phyloP scores from a whole-genome alignment of 768 basidiomycete genomes.

The Gloeophyllum trabeum region DNA sequence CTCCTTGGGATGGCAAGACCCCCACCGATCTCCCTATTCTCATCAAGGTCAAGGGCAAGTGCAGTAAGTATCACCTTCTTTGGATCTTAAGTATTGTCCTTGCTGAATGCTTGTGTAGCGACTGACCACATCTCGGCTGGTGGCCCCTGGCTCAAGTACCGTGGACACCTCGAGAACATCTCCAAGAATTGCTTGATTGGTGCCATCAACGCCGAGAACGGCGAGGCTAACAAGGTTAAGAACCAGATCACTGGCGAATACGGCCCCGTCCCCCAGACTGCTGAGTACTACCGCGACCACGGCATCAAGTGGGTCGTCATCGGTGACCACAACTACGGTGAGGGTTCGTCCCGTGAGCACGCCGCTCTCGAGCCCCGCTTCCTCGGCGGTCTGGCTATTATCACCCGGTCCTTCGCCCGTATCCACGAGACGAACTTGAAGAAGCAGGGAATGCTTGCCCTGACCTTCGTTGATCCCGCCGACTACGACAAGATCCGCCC shows the following conservation, averaged over 20 bases:
- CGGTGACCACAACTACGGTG: constrained; percentile 94
- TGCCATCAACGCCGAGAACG: constrained; percentile 92
- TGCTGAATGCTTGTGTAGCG: constrained; percentile 24
- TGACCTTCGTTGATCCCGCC: constrained; percentile 84
- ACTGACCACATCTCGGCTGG: constrained; percentile 96
- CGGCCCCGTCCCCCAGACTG: constrained; percentile 77
- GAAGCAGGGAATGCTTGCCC: constrained; percentile 98
- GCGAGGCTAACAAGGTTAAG: constrained; percentile 92
- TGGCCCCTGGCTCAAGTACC: constrained; percentile 99
- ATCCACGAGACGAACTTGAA: constrained; percentile 98
- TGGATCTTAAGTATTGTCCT: background rate
- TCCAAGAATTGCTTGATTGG: constrained; percentile 98
- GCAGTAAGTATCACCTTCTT: constrained; percentile 50
- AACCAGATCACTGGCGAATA: constrained; percentile 84
- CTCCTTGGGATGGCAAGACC: constrained; percentile 88
- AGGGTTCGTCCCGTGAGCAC: constrained; percentile 97
- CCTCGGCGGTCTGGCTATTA: constrained; percentile 92
- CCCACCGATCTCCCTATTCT: constrained; percentile 82
- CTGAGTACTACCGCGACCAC: constrained; percentile 77
- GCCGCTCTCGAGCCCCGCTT: constrained; percentile 93
- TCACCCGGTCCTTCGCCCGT: constrained; percentile 93
- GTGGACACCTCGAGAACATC: constrained; percentile 97
- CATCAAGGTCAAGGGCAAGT: constrained; percentile 99
- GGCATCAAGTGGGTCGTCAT: constrained; percentile 96
- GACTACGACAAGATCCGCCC: constrained; percentile 93